Conservation (phyloP, 2,329 filamentous ascomycete species). For the Diplocarpon mali region DNA sequence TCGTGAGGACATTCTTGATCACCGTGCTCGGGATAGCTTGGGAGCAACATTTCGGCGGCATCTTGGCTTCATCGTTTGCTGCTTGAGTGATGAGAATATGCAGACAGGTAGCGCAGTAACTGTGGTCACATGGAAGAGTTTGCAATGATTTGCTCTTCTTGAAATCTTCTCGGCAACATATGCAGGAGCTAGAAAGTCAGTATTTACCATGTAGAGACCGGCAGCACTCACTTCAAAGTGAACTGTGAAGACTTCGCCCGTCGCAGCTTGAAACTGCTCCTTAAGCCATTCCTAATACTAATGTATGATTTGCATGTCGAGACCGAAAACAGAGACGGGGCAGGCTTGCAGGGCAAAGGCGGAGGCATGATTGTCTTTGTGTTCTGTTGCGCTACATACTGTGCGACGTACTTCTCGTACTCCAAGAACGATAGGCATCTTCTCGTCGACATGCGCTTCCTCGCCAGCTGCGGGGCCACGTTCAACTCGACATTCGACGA, state of each 20-base stretch:
- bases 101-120: conserved; percentile 45
- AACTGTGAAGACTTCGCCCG: conserved; percentile 10
- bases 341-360: conserved; percentile 15
- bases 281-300: conserved; percentile 23
- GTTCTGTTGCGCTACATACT: conserved; percentile 14
- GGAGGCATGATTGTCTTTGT: conserved; percentile 8
- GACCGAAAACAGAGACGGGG: conserved; percentile 23
- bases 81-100: conserved; percentile 43
- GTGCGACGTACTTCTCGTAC: conserved; percentile 24
- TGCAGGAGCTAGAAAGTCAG: conserved; percentile 37
- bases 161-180: conserved; percentile 45
- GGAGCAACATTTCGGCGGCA: conserved; percentile 51
- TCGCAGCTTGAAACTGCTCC: conserved; percentile 16
- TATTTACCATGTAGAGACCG: background rate
- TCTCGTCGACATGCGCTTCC: conserved; percentile 12
- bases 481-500: conserved; percentile 18
- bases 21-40: conserved; percentile 40
- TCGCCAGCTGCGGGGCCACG: conserved; percentile 2
- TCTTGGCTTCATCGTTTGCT: conserved; percentile 44
- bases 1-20: conserved; percentile 38
- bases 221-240: conserved; percentile 19
- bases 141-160: conserved; percentile 34
- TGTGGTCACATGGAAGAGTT: conserved; percentile 45
- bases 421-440: conserved; percentile 24
- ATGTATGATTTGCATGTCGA: conserved; percentile 21